These are phyloP conservation scores for Blumeria graminis DNA, from an alignment of 2,329 filamentous ascomycete species.

Conservation along the genomic window DNA sequence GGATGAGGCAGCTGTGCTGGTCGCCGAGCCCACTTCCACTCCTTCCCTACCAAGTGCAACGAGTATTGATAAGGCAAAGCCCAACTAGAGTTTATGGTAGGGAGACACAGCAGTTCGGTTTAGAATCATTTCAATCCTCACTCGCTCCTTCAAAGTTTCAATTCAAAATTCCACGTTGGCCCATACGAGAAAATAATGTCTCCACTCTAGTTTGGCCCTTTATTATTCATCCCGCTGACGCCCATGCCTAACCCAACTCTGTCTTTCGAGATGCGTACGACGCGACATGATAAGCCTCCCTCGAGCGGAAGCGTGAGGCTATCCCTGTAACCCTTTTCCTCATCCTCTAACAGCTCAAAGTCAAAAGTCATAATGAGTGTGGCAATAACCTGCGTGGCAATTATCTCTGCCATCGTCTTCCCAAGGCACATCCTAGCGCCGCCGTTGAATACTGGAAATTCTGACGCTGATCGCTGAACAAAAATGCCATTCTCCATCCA, in stretches of 20 bases:
- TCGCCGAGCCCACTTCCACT: no score
- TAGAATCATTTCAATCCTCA: no score
- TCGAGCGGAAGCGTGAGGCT: constrained; percentile 41
- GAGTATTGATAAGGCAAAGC: no score
- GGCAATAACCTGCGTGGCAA: constrained; percentile 31
- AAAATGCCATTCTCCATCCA: constrained; percentile 25
- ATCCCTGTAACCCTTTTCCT: constrained; percentile 29
- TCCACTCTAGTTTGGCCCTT: no score
- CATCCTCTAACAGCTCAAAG: constrained; percentile 19
- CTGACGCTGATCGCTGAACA: constrained; percentile 23
- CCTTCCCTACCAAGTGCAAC: no score
- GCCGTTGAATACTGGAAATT: constrained; percentile 42
- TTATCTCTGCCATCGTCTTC: constrained; percentile 37
- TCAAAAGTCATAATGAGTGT: constrained; percentile 25
- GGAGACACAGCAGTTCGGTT: no score
- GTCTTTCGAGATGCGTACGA: no score
- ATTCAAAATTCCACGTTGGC: no score
- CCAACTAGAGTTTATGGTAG: neutral
- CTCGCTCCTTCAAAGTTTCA: no score
- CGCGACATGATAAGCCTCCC: constrained; percentile 25
- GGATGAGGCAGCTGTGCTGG: neutral
- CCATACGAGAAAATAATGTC: no score
- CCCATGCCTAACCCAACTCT: no score
- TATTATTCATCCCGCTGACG: no score
- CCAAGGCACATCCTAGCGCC: constrained; percentile 35